A percentile compares a stretch with the other conserved stretches of the same genome.
Evolutionary conservation across 2,329 filamentous ascomycete genomes (phyloP).

Genomic region (Stachybotrys echinatus): DNA sequence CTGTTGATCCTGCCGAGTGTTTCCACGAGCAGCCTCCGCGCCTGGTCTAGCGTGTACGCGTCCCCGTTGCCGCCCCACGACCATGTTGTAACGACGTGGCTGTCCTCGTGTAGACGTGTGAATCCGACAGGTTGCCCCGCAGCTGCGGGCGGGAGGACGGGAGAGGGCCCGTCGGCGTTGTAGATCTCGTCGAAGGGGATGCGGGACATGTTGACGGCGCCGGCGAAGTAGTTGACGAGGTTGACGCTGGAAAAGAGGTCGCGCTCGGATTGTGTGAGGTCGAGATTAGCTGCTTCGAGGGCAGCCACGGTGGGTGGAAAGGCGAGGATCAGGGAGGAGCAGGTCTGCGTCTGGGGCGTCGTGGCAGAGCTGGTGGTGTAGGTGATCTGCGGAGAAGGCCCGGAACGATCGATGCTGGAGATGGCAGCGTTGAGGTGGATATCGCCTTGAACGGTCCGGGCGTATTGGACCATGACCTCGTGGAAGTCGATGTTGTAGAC

Average conservation of each 20-base stretch:
- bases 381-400: not conserved
- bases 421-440: not conserved
- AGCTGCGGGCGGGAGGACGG: not conserved
- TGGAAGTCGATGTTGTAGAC: not conserved
- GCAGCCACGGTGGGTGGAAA: not conserved
- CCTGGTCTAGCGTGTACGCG: not conserved
- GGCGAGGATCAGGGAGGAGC: not conserved
- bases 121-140: not conserved
- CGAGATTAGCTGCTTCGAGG: not conserved
- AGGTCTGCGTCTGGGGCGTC: not conserved
- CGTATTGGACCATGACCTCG: not conserved
- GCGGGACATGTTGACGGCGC: not conserved
- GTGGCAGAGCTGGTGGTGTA: not conserved
- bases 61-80: not conserved
- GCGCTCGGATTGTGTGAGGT: not conserved
- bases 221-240: not conserved
- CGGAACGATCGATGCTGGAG: not conserved
- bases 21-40: not conserved
- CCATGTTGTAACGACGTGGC: not conserved
- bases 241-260: not conserved
- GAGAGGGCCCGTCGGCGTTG: not conserved
- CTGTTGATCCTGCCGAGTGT: not conserved
- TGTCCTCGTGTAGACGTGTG: not conserved
- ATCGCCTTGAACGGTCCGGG: not conserved
- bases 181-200: not conserved